Evolutionary conservation across 306 rosid genomes (phyloP).

Genomic region (Glycine latifolia): DNA sequence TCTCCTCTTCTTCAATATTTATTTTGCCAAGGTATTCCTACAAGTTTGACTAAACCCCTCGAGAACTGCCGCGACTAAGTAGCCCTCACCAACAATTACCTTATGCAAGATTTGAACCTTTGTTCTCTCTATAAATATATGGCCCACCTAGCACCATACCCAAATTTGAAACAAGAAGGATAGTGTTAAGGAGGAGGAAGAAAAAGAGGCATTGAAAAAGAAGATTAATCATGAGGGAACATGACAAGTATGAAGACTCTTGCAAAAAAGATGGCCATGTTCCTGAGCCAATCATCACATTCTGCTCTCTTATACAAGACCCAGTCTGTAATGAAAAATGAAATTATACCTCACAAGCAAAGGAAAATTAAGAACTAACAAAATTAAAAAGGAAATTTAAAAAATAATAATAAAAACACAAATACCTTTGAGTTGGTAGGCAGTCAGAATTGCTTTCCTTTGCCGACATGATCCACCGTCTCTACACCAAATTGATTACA

Average conservation of each 20-base stretch:
- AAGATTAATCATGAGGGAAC: constrained; percentile 66
- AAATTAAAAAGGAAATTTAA: background rate
- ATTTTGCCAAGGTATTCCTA: background rate
- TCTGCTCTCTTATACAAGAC: constrained; percentile 65
- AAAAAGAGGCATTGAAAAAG: constrained; percentile 51
- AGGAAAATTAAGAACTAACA: background rate
- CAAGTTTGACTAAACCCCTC: background rate
- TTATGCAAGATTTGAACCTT: background rate
- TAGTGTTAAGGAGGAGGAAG: constrained; percentile 51
- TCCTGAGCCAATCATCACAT: constrained; percentile 74
- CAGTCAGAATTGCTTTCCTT: constrained; percentile 65
- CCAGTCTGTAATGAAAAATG: constrained; percentile 61
- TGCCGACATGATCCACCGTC: constrained; percentile 73
- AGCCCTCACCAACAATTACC: background rate
- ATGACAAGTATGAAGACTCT: constrained; percentile 69
- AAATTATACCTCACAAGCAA: constrained; percentile 59
- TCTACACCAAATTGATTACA: constrained; percentile 58
- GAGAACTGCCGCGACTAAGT: background rate
- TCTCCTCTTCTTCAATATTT: constrained; percentile 2
- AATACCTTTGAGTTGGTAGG: constrained; percentile 66
- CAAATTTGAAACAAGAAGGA: constrained; percentile 54
- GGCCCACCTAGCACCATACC: constrained; percentile 25
- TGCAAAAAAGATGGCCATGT: constrained; percentile 67
- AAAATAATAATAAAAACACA: background rate
- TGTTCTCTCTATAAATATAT: background rate